Evolutionary conservation across 2,329 filamentous ascomycete species (phyloP).

Genomic region (Paraphaeosphaeria minitans): DNA sequence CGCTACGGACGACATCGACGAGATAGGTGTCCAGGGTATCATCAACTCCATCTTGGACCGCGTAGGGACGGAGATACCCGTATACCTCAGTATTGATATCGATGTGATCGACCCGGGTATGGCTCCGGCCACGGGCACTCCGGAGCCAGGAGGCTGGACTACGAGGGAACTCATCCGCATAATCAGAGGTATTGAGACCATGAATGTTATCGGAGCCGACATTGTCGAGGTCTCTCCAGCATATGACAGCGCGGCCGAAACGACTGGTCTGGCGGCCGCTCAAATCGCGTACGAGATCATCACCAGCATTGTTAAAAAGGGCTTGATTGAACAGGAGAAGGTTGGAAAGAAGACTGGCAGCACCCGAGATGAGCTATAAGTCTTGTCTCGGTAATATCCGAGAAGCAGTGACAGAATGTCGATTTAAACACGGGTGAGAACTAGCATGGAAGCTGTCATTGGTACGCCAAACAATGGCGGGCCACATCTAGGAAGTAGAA

Average conservation of each 20-base stretch:
- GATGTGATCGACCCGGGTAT: constrained; percentile 78
- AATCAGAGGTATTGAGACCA: constrained; percentile 75
- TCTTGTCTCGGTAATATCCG: not conserved
- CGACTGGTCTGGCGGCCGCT: constrained; percentile 80
- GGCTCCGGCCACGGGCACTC: constrained; percentile 82
- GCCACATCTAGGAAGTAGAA: not conserved
- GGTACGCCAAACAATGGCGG: not conserved
- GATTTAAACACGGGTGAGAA: not conserved
- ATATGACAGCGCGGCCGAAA: constrained; percentile 80
- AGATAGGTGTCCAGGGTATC: constrained; percentile 73
- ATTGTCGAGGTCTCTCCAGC: constrained; percentile 87
- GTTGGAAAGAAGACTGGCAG: constrained; percentile 20
- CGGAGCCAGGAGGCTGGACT: constrained; percentile 90
- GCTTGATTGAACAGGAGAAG: constrained; percentile 48
- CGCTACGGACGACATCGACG: constrained; percentile 85
- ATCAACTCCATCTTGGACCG: constrained; percentile 71
- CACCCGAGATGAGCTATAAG: constrained; percentile 36
- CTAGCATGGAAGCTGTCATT: not conserved
- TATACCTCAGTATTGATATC: constrained; percentile 82
- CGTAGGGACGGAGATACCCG: constrained; percentile 75
- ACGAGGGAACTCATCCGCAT: constrained; percentile 86
- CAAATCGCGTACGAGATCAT: constrained; percentile 88
- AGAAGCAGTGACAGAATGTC: not conserved
- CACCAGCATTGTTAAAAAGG: constrained; percentile 72
- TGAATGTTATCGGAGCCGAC: constrained; percentile 89